A percentile compares a stretch with the other conserved stretches of the same genome.
These are phyloP conservation scores for Stagonosporopsis cucurbitacearum DNA, from an alignment of 2,329 filamentous ascomycete genomes.

Conservation along the genomic window DNA sequence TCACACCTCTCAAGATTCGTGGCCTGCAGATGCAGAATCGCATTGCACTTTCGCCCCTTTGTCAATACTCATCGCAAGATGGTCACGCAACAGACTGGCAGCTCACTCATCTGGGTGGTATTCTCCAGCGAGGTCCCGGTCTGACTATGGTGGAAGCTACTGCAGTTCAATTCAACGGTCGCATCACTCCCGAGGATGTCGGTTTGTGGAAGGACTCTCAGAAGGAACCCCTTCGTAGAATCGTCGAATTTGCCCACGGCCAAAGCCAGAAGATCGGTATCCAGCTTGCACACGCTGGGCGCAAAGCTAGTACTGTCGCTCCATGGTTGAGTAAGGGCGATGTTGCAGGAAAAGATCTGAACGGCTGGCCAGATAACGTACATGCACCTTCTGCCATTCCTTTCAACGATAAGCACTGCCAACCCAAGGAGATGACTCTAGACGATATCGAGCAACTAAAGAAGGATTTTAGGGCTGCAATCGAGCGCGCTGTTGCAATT, in stretches of 20 bases:
- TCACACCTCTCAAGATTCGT: conserved; percentile 63
- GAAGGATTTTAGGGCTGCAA: conserved; percentile 65
- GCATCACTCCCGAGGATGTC: conserved; percentile 80
- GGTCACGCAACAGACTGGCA: conserved; percentile 83
- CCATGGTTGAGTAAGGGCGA: conserved; percentile 67
- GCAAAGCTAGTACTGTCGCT: conserved; percentile 65
- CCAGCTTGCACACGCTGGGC: conserved; percentile 81
- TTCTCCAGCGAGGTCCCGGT: conserved; percentile 75
- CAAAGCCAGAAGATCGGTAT: conserved; percentile 79
- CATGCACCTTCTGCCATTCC: conserved; percentile 65
- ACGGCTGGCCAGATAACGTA: conserved; percentile 63
- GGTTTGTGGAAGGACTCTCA: conserved; percentile 88
- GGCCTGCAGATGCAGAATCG: conserved; percentile 71
- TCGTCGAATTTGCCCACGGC: conserved; percentile 80
- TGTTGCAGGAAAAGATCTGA: conserved; percentile 61
- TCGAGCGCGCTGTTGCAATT: conserved; percentile 61
- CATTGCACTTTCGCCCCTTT: conserved; percentile 60
- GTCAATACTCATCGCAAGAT: conserved; percentile 71
- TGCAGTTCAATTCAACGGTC: conserved; percentile 74
- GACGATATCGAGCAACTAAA: conserved; percentile 72
- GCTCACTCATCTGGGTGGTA: conserved; percentile 80
- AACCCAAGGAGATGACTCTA: conserved; percentile 71
- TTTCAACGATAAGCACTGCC: conserved; percentile 66
- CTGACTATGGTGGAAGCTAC: conserved; percentile 81
- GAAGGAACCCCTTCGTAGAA: conserved; percentile 71